Percentiles rank a stretch among this genome's conserved stretches.
phyloP scores from a whole-genome alignment of 495 filamentous ascomycete genomes.

The Penicillium cinerascens region DNA sequence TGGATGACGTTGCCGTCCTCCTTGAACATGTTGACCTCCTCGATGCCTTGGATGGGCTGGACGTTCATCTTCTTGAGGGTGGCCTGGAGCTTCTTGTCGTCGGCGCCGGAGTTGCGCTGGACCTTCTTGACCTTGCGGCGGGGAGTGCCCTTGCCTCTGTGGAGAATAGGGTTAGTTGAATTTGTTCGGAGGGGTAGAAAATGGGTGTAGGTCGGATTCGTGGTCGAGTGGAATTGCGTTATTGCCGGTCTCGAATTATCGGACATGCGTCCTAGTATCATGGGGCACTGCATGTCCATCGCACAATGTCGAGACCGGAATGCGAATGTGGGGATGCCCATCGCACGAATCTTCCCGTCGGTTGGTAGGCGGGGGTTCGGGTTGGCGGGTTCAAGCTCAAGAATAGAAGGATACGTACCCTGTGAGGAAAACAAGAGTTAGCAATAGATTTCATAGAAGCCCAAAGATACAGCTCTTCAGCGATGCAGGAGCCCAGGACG shows the following conservation, averaged over 20 bases:
- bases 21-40: slow-evolving; percentile 99
- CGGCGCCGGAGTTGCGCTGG: slow-evolving; percentile 80
- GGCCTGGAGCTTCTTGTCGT: slow-evolving; percentile 99
- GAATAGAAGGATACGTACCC: slow-evolving; percentile 30
- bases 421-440: slow-evolving; percentile 10
- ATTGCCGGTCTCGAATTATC: neutral
- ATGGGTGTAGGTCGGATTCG: neutral
- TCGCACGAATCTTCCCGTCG: slow-evolving; percentile 3
- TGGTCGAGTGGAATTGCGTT: neutral
- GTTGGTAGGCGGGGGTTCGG: neutral
- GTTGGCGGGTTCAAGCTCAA: neutral
- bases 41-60: slow-evolving; percentile 96
- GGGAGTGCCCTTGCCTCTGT: slow-evolving; percentile 96
- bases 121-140: slow-evolving; percentile 98
- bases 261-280: neutral
- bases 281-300: neutral
- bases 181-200: neutral
- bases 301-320: neutral
- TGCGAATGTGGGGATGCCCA: neutral
- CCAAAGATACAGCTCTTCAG: neutral
- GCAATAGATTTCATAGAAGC: neutral
- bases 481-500: neutral
- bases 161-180: slow-evolving; percentile 10
- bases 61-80: slow-evolving; percentile 93
- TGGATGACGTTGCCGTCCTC: slow-evolving; percentile 99